A percentile compares a stretch with the other conserved stretches of the same genome.
These are phyloP conservation scores for Geotrichum cucujoidarum DNA, from an alignment of 1,139 yeast genomes.

Conservation along the genomic window DNA sequence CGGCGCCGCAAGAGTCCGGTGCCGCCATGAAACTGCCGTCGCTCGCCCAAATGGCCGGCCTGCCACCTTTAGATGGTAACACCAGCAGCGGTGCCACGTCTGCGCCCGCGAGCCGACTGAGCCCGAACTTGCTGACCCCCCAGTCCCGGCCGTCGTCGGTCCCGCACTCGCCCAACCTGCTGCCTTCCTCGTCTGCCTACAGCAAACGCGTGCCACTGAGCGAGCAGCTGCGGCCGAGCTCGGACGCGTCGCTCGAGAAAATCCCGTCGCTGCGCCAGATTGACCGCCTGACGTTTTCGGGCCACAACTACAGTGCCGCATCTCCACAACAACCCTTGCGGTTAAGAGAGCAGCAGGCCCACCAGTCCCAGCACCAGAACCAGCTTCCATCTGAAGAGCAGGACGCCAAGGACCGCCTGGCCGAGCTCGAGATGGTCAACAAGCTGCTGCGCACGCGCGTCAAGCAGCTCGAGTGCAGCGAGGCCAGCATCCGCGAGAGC, in stretches of 20 bases:
- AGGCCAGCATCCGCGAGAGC: slow-evolving; percentile 38
- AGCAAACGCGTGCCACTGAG: slow-evolving; percentile 27
- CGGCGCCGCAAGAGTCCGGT: not conserved
- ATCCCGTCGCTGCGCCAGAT: slow-evolving; percentile 31
- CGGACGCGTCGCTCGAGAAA: slow-evolving; percentile 31
- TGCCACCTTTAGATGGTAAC: not conserved
- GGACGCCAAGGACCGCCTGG: slow-evolving; percentile 30
- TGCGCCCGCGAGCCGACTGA: not conserved
- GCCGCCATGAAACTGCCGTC: slow-evolving; percentile 5
- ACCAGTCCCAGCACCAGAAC: too few relatives aligned
- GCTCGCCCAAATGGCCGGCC: slow-evolving; percentile 15
- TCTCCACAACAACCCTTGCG: too few relatives aligned
- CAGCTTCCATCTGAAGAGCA: not conserved
- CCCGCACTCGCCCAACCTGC: slow-evolving; percentile 10
- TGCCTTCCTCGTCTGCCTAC: not conserved
- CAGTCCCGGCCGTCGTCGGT: slow-evolving; percentile 30
- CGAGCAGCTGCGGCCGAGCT: slow-evolving; percentile 35
- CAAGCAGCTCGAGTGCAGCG: slow-evolving; percentile 70
- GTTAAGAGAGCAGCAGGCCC: not conserved
- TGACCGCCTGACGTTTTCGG: not conserved
- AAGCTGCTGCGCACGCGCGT: slow-evolving; percentile 80
- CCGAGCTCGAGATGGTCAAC: slow-evolving; percentile 83
- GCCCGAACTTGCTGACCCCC: slow-evolving; percentile 29
- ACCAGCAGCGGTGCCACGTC: not conserved
- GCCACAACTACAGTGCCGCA: not conserved